Percentiles rank a stretch among this genome's conserved stretches.
Conservation (phyloP, 1,284 basidiomycete species). For the Sutorius eximius region DNA sequence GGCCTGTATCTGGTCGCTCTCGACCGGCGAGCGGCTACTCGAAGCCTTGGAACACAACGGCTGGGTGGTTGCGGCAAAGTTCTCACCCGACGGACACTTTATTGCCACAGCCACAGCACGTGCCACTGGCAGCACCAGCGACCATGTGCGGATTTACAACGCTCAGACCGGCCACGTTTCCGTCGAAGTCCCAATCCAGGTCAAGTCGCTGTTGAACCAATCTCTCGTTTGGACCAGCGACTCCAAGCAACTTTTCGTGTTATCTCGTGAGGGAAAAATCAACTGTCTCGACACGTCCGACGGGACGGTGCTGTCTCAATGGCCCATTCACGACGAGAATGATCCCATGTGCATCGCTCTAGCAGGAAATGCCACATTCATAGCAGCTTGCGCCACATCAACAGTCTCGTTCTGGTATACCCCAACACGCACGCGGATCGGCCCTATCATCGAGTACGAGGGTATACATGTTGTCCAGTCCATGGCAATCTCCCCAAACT, state of each 20-base stretch:
- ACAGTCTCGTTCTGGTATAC: background rate
- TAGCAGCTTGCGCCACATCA: background rate
- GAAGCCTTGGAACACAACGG: slow-evolving; percentile 3
- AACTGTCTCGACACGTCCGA: background rate
- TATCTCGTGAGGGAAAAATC: background rate
- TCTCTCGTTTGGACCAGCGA: background rate
- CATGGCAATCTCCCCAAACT: slow-evolving; percentile 2
- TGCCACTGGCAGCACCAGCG: no score
- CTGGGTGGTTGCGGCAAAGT: background rate
- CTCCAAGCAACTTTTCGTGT: background rate
- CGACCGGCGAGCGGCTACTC: slow-evolving; percentile 1
- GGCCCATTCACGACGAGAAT: background rate
- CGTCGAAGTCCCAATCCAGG: background rate
- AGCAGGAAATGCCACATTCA: background rate
- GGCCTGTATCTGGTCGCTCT: slow-evolving; percentile 10
- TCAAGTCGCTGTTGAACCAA: background rate
- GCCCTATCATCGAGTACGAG: background rate
- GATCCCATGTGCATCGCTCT: background rate
- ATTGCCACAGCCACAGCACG: background rate
- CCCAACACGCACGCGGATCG: background rate
- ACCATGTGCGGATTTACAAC: background rate
- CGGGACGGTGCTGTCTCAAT: background rate
- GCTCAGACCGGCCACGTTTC: background rate
- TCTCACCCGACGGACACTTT: slow-evolving; percentile 1
- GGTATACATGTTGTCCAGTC: background rate